These are phyloP conservation scores for Thelonectria rubi DNA, from an alignment of 2,329 filamentous ascomycete species.

Conservation along the genomic window DNA sequence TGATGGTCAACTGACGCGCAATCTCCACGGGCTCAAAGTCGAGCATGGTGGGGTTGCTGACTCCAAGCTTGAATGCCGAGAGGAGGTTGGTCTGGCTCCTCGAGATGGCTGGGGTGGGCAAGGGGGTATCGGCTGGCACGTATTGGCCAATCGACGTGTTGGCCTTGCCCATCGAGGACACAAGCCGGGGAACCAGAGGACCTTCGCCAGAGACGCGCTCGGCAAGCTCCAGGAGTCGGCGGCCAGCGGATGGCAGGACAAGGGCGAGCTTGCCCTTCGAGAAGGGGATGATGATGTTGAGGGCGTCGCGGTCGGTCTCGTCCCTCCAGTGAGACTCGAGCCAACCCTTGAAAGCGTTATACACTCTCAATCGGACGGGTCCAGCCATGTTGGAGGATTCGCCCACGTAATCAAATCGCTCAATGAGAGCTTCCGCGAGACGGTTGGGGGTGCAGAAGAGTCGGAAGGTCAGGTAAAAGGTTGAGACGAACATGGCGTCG, in stretches of 20 bases:
- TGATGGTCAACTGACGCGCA: constrained; percentile 90
- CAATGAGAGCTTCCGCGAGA: constrained; percentile 83
- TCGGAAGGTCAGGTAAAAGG: constrained; percentile 96
- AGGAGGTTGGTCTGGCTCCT: constrained; percentile 81
- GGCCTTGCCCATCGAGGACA: constrained; percentile 89
- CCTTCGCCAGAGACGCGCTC: constrained; percentile 79
- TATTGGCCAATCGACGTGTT: constrained; percentile 78
- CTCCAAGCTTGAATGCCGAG: constrained; percentile 77
- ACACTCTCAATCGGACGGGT: constrained; percentile 88
- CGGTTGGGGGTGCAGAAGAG: constrained; percentile 85
- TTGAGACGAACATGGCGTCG: constrained; percentile 89
- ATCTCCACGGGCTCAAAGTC: constrained; percentile 94
- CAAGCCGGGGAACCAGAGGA: constrained; percentile 80
- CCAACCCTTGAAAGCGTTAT: constrained; percentile 98
- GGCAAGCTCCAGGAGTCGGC: constrained; percentile 80
- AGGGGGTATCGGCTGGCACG: constrained; percentile 73
- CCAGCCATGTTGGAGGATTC: constrained; percentile 77
- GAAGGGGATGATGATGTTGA: constrained; percentile 81
- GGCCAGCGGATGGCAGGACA: constrained; percentile 79
- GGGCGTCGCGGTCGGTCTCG: constrained; percentile 78
- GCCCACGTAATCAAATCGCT: constrained; percentile 90
- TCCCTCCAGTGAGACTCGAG: constrained; percentile 94
- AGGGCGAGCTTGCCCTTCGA: constrained; percentile 75
- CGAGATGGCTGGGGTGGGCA: constrained; percentile 75
- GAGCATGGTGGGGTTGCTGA: constrained; percentile 75